Evolutionary conservation across 208 protist species (phyloP).

Genomic region (Crithidia sp.): DNA sequence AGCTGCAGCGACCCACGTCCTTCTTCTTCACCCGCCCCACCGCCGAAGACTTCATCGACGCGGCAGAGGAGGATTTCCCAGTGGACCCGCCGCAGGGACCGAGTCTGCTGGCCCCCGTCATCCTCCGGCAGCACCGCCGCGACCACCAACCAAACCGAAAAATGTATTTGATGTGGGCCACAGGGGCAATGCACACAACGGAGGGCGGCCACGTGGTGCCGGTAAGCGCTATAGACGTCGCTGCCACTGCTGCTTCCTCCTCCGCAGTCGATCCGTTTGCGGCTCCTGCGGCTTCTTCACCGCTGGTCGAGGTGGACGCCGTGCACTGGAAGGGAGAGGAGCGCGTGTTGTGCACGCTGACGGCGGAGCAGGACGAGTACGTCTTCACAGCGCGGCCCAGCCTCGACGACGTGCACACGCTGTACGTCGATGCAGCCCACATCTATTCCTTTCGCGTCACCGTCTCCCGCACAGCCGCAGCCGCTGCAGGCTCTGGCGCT

Average conservation of each 20-base stretch:
- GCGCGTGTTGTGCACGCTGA: conserved; percentile 80
- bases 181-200: conserved; percentile 29
- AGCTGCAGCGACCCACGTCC: conserved; percentile 28
- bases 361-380: conserved; percentile 47
- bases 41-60: conserved; percentile 71
- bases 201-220: neutral
- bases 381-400: conserved; percentile 71
- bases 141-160: conserved; percentile 65
- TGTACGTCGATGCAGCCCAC: conserved; percentile 71
- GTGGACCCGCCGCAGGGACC: conserved; percentile 65
- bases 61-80: conserved; percentile 56
- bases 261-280: neutral
- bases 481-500: no score
- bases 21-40: conserved; percentile 74
- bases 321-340: conserved; percentile 63
- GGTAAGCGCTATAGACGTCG: neutral
- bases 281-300: neutral
- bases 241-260: neutral
- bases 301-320: conserved; percentile 9
- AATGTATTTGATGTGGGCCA: conserved; percentile 82
- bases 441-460: conserved; percentile 74
- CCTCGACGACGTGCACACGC: conserved; percentile 68
- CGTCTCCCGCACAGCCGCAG: conserved; percentile 4
- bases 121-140: conserved; percentile 67
- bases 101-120: conserved; percentile 56